These are phyloP conservation scores for Saturnispora mendoncae DNA, from an alignment of 805 yeast genomes.

Conservation along the genomic window DNA sequence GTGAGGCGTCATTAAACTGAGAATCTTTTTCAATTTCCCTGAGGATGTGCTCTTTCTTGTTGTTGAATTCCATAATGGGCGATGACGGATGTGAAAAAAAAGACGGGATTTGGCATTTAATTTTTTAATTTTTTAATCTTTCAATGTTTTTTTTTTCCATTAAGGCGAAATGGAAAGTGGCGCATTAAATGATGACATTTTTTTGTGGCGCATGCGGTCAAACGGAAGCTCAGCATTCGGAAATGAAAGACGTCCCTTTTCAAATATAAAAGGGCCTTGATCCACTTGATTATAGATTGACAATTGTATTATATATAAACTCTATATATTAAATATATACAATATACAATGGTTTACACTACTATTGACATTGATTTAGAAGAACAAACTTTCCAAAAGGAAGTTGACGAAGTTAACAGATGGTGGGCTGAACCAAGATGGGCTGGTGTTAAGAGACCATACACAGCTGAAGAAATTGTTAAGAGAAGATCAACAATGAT, in stretches of 20 bases:
- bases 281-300: not conserved
- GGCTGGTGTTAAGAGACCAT: slow-evolving; percentile 78
- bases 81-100: too few relatives aligned
- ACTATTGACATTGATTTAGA: slow-evolving; percentile 52
- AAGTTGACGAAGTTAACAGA: slow-evolving; percentile 61
- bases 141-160: not conserved
- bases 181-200: slow-evolving; percentile 1
- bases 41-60: slow-evolving; percentile 50
- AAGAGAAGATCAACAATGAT: slow-evolving; percentile 76
- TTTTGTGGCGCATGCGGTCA: slow-evolving; percentile 10
- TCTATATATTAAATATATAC: not conserved
- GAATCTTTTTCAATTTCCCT: slow-evolving; percentile 41
- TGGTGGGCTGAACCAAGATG: slow-evolving; percentile 97
- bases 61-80: slow-evolving; percentile 62
- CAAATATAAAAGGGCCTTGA: slow-evolving; percentile 3
- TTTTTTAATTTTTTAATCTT: not conserved
- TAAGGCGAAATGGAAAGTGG: not conserved
- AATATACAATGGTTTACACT: slow-evolving; percentile 39
- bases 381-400: slow-evolving; percentile 54
- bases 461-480: slow-evolving; percentile 83
- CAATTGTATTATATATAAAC: too few relatives aligned
- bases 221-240: slow-evolving; percentile 9
- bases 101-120: too few relatives aligned
- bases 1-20: slow-evolving; percentile 57
- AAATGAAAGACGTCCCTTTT: not conserved